Percentiles rank a stretch among this genome's conserved stretches.
These are phyloP conservation scores for Lenwebbia sp. DNA, from an alignment of 345 rosid species.

Conservation along the genomic window DNA sequence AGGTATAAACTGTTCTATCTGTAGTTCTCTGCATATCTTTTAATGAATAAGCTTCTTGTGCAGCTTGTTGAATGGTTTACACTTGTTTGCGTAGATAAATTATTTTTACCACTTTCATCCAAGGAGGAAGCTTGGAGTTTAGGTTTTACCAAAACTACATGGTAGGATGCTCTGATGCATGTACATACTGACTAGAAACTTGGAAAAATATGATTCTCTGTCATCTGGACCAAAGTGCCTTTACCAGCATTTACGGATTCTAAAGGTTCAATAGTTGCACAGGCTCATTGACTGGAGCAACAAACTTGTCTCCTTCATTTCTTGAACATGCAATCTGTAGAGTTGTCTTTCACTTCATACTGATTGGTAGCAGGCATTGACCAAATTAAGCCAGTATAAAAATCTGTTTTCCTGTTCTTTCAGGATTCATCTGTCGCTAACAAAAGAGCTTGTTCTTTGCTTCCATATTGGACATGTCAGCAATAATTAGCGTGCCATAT, in stretches of 20 bases:
- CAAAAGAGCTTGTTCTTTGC: not conserved
- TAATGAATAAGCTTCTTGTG: not conserved
- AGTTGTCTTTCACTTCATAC: not conserved
- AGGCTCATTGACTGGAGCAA: not conserved
- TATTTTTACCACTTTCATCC: not conserved
- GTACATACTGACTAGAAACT: not conserved
- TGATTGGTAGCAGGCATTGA: not conserved
- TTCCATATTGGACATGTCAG: not conserved
- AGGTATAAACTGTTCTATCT: constrained; percentile 38
- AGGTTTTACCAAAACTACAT: not conserved
- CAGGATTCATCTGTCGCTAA: not conserved
- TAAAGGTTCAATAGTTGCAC: not conserved
- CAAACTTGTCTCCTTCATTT: not conserved
- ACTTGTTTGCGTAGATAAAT: not conserved
- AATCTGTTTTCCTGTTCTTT: not conserved
- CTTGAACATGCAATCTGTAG: not conserved
- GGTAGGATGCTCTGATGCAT: not conserved
- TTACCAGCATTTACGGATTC: not conserved
- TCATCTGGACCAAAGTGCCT: not conserved
- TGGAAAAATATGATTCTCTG: not conserved
- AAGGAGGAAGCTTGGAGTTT: not conserved
- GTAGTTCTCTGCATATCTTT: not conserved
- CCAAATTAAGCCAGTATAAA: not conserved
- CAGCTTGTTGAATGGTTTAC: not conserved
- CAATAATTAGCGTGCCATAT: not conserved